Percentiles rank a stretch among this genome's conserved stretches.
Conservation (phyloP, 164 flowering plant species). For the Dillenia turbinata region DNA sequence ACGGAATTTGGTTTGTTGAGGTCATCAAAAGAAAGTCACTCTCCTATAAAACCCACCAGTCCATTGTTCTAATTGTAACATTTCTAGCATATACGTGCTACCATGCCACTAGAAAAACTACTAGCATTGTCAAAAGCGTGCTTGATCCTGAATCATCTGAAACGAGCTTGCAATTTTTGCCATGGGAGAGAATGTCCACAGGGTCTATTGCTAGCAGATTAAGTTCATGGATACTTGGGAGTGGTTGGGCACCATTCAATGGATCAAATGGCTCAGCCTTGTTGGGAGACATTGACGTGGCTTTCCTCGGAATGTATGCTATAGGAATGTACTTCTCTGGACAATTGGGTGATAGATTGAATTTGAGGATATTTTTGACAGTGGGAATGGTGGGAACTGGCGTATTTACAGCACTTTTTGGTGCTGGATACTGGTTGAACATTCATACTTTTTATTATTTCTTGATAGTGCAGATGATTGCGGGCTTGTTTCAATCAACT, state of each 20-base stretch:
- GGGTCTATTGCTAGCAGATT: constrained; percentile 8
- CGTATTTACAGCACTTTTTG: constrained; percentile 72
- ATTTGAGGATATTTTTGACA: constrained; percentile 70
- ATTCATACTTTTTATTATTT: constrained; percentile 68
- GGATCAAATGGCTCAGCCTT: constrained; percentile 66
- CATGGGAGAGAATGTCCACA: constrained; percentile 23
- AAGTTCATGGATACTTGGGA: constrained; percentile 12
- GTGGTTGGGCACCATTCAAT: constrained; percentile 91
- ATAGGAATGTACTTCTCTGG: constrained; percentile 86
- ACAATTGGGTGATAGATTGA: constrained; percentile 77
- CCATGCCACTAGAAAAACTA: constrained; percentile 82
- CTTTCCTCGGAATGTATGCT: constrained; percentile 71
- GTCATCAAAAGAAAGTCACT: constrained; percentile 23
- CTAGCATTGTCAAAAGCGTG: constrained; percentile 77
- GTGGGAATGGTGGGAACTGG: constrained; percentile 94
- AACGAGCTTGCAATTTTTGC: constrained; percentile 16
- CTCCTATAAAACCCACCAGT: constrained; percentile 66
- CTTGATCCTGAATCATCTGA: constrained; percentile 69
- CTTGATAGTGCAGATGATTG: constrained; percentile 66
- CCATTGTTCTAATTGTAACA: constrained; percentile 67
- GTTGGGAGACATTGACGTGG: constrained; percentile 81
- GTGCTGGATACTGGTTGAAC: constrained; percentile 78
- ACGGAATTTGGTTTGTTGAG: constrained; percentile 51
- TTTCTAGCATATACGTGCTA: constrained; percentile 77
- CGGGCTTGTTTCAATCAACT: constrained; percentile 87